Evolutionary conservation across 306 rosid species (phyloP), one percentile per base, ranked within the genome.

Genomic region (Inga oerstediana): DNA sequence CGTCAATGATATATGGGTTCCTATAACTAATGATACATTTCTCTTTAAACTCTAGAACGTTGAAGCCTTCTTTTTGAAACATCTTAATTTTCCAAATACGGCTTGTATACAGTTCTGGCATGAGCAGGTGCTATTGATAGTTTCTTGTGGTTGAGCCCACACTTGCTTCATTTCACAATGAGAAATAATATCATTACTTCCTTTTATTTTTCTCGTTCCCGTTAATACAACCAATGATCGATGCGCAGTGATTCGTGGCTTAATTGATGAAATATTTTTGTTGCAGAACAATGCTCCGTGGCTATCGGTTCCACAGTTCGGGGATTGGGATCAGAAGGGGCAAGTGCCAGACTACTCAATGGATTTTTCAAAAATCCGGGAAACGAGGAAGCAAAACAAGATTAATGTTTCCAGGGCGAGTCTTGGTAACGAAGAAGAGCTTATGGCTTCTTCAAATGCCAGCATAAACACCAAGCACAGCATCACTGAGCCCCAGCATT

Each of bases 261-360:
- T 74, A 39, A 84, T 64, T 44, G 64, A 1, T 64, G 80, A 43
- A 6, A 71, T 70, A 0, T 2, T 77, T 72, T 76, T 1, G 51
- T 62, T 84, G 87, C 88, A 94, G 98, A 96, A 92, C 87, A 94
- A 84, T 74, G 90, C 90, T 13, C 88, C 98, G n/a, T 94, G 99
- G 99, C 79, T 96, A 85, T 94, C 99, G 19, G 97, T 96, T 84
- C 99, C 99, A 20, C 97, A 92, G 74, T 96, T 94, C 77, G 99
- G 99, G 51, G 98, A 92, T 81, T 96, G 99, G 99, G 99, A 96
- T 84, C 98, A 92, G 83, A 91, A 92, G 88, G 99, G 98, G 11
- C 94, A 79, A 81, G n/a, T 96, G 75, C 98, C 99, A 4, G 99
- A 96, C 72, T 96, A 96, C 88, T 96, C 98, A 0, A 32, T 96